Base-by-base conservation (phyloP, 2,329 filamentous ascomycete genomes). In the Ophiostoma montium region DNA sequence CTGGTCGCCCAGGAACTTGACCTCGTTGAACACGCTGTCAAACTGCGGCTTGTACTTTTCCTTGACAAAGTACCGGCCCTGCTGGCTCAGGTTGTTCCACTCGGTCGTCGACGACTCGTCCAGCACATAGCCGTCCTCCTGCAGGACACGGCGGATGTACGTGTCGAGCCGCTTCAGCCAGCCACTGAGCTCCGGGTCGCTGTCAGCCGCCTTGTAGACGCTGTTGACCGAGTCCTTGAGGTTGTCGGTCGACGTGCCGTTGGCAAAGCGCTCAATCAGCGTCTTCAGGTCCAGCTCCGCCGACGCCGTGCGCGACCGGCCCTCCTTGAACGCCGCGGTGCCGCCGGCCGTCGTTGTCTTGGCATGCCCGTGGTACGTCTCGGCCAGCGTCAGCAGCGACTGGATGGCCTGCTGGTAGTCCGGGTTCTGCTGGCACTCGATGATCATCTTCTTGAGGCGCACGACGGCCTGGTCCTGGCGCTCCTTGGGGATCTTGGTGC, bases 371-470 rank as follows among this genome's bases (percentile, higher is more conserved):
- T 78, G 80, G 60, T 98, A 98, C 57, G 82, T 78, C 67, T 95
- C 88, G 7, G 87, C 88, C 45, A 98, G 72, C 38, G 78, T 72
- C 30, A 98, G 75, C 6, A 98, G 71, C 3, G 90, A 94, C 59
- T 88, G 79, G 55, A 98, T 82, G n/a, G 92, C 92, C 64, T 84
- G 76, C 57, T 89, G 81, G 66, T 96, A 98, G 60, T 98, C 90
- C 51, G 86, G 78, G 61, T 96, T 92, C 50, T 90, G 86, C 68
- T 98, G 92, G 59, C 94, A 88, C 67, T 98, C 92, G 42, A 95
- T 80, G 35, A 98, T 70, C 84, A 96, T 94, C 78, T 96, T 96
- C 80, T 79, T 98, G 57, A 98, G 68, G 35, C 92, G 85, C 76
- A 81, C 95, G 59, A 95, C 82, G 50, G 82, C 82, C 71, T 95